Evolutionary conservation across 345 rosid species (phyloP), one percentile per base, ranked within the genome.

Genomic region (Salix purpurea): DNA sequence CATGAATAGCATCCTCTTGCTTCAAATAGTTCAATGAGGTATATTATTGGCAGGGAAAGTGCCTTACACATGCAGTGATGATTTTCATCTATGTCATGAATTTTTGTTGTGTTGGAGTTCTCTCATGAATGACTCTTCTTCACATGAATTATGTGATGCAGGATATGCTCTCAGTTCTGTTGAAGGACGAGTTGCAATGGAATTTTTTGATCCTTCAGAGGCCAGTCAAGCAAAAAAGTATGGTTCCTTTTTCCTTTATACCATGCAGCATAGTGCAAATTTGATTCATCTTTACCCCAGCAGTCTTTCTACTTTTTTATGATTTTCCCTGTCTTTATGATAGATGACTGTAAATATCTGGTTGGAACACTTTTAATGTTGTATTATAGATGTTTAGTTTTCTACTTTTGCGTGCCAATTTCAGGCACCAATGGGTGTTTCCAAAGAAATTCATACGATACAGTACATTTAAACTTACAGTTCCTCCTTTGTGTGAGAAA

Each of bases 101-200:
- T 13, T 39, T 69, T 9, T 65, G 4, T 12, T 74, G 39, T 24
- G 5, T 21, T 30, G 19, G 74, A 7, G n/a, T 30, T 58, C 64
- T 30, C 32, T 56, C n/a, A 54, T 54, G 32, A 28, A 7, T 75
- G 21, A 54, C 39, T 68, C 58, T 61, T 64, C 77, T 76, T 78
- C 42, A 76, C 69, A 23, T n/a, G 48, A 76, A 71, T 21, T 26
- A 39, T 71, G 12, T 10, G 85, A 34, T 87, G 86, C 91, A 95
- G 99, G 99, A 82, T 95, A 93, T 87, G 99, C 99, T 50, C 94
- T 95, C 69, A 95, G 97, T 82, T 95, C 96, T 61, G 97, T 95
- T 74, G 98, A 95, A 81, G 98, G 99, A 62, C 86, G 99, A 78
- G 97, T 95, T 64, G 91, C 99, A n/a, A 95, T 95, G 99, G 99